Percentiles rank a stretch among this genome's conserved stretches.
Evolutionary conservation across 176 grass and related monocot genomes (phyloP).

Genomic region (Cenchrus fungigraminus): DNA sequence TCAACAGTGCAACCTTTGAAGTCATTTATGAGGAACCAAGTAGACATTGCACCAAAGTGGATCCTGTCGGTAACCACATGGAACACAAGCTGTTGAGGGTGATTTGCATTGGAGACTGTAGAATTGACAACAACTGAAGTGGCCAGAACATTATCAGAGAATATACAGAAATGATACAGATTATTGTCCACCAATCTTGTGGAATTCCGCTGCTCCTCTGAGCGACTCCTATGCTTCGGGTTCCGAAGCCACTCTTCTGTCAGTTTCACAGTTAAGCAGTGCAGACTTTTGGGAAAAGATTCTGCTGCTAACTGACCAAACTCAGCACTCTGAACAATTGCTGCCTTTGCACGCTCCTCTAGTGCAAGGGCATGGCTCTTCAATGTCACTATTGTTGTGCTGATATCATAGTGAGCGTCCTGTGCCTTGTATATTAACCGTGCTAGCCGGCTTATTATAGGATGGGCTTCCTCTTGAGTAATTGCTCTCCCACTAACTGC

Average conservation of each 20-base stretch:
- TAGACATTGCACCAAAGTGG: slow-evolving; percentile 80
- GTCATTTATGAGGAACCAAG: slow-evolving; percentile 93
- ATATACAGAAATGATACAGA: slow-evolving; percentile 95
- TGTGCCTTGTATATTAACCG: slow-evolving; percentile 92
- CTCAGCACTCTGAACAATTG: slow-evolving; percentile 77
- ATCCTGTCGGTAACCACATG: slow-evolving; percentile 89
- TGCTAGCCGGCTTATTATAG: slow-evolving; percentile 77
- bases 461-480: slow-evolving; percentile 72
- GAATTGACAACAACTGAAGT: slow-evolving; percentile 96
- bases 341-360: slow-evolving; percentile 91
- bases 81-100: slow-evolving; percentile 98
- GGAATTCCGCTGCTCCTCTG: slow-evolving; percentile 81
- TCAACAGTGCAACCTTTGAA: slow-evolving; percentile 92
- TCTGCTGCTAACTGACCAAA: slow-evolving; percentile 91
- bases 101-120: slow-evolving; percentile 94
- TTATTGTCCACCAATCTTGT: slow-evolving; percentile 96
- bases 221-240: slow-evolving; percentile 54
- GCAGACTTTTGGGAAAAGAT: slow-evolving; percentile 77
- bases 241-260: slow-evolving; percentile 82
- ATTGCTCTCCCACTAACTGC: slow-evolving; percentile 82
- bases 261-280: slow-evolving; percentile 82
- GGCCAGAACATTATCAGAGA: slow-evolving; percentile 93
- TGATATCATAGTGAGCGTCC: slow-evolving; percentile 98
- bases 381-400: slow-evolving; percentile 82
- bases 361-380: slow-evolving; percentile 83